Evolutionary conservation across 1,139 yeast genomes (phyloP).

Genomic region (Nakaseomyces kungkrabaensis): DNA sequence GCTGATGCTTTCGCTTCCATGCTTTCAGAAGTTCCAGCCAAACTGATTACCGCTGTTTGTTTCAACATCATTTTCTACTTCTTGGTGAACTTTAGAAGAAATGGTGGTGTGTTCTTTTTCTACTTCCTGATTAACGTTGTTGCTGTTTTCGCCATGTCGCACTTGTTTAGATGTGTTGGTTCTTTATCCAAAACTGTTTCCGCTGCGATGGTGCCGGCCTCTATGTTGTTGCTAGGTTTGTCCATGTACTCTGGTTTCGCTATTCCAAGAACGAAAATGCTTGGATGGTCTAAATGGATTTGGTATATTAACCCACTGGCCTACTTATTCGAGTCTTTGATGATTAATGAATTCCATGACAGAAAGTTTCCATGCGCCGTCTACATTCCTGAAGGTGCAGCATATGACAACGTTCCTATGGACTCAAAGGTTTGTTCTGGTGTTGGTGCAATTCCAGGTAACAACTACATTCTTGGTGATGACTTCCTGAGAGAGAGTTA

Average conservation of each 20-base stretch:
- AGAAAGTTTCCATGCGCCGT: slow-evolving; percentile 36
- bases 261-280: slow-evolving; percentile 49
- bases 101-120: slow-evolving; percentile 51
- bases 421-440: slow-evolving; percentile 37
- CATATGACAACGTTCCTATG: slow-evolving; percentile 32
- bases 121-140: slow-evolving; percentile 40
- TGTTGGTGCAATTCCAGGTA: slow-evolving; percentile 33
- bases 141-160: slow-evolving; percentile 49
- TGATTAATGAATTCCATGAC: slow-evolving; percentile 48
- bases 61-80: slow-evolving; percentile 52
- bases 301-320: slow-evolving; percentile 53
- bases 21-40: slow-evolving; percentile 49
- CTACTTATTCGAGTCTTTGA: slow-evolving; percentile 50
- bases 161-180: slow-evolving; percentile 53
- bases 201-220: slow-evolving; percentile 55
- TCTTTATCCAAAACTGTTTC: slow-evolving; percentile 43
- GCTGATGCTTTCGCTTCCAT: slow-evolving; percentile 58
- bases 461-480: slow-evolving; percentile 33
- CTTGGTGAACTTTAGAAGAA: slow-evolving; percentile 47
- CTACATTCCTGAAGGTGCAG: slow-evolving; percentile 26
- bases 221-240: slow-evolving; percentile 43
- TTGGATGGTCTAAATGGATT: slow-evolving; percentile 63
- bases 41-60: slow-evolving; percentile 37
- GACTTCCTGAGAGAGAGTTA: slow-evolving; percentile 29
- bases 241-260: slow-evolving; percentile 58